Conservation (phyloP, 202 grass and related monocot species). For the Saccharum hybrid region DNA sequence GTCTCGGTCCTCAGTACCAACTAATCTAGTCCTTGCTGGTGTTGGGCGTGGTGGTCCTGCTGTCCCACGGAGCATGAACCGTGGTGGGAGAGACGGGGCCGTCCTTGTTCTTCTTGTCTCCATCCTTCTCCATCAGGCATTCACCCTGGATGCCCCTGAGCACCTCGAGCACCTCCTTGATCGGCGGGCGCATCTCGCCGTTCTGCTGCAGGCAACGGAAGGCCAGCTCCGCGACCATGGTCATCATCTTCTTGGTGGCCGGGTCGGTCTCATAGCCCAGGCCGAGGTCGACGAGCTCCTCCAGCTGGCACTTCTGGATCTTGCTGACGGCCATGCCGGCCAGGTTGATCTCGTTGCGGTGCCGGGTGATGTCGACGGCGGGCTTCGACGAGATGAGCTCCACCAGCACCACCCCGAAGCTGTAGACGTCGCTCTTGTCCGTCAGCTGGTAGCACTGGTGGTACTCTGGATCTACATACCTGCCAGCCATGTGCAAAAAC, state of each 20-base stretch:
- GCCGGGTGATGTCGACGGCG: constrained; percentile 70
- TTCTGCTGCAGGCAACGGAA: constrained; percentile 90
- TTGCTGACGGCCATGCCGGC: constrained; percentile 76
- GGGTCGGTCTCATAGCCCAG: constrained; percentile 68
- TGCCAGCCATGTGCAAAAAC: constrained; percentile 1
- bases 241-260: constrained; percentile 76
- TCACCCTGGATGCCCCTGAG: constrained; percentile 55
- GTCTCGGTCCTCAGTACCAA: not conserved
- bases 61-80: constrained; percentile 65
- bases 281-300: constrained; percentile 64
- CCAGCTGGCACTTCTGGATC: constrained; percentile 76
- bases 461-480: constrained; percentile 82
- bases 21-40: constrained; percentile 38
- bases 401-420: constrained; percentile 80
- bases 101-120: constrained; percentile 45
- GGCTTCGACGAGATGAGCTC: constrained; percentile 91
- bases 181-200: constrained; percentile 84
- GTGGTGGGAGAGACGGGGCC: constrained; percentile 60
- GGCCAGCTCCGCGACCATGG: constrained; percentile 79
- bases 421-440: constrained; percentile 90
- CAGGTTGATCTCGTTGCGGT: constrained; percentile 79
- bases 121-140: constrained; percentile 29
- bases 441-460: constrained; percentile 91
- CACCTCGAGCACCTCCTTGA: constrained; percentile 75
- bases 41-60: constrained; percentile 74